Evolutionary conservation across 371 early-diverging fungal genomes (phyloP).

Genomic region (Enteropsectra breve): DNA sequence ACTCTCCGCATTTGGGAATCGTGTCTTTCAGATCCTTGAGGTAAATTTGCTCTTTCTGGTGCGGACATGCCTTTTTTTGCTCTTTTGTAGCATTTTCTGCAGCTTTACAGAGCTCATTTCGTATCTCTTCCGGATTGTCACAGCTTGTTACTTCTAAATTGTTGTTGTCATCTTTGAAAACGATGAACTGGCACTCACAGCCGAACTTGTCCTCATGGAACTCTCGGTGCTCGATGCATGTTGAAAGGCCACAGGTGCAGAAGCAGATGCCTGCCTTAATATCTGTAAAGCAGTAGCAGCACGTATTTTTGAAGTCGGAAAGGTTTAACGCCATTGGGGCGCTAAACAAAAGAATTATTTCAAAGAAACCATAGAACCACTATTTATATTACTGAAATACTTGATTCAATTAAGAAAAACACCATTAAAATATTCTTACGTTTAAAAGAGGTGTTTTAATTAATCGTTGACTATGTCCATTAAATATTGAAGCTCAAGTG

Average conservation of each 20-base stretch:
- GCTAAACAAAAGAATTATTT: not conserved
- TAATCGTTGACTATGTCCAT: too few species aligned
- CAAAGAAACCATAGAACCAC: too few species aligned
- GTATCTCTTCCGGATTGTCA: too few species aligned
- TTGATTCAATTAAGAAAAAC: too few species aligned
- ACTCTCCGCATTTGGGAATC: slow-evolving; percentile 64
- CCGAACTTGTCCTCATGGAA: slow-evolving; percentile 25
- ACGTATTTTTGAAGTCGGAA: slow-evolving; percentile 43
- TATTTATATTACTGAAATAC: too few species aligned
- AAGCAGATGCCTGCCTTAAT: slow-evolving; percentile 22
- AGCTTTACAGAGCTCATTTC: too few species aligned
- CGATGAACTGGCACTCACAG: slow-evolving; percentile 12
- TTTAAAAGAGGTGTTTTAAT: too few species aligned
- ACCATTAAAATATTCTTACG: too few species aligned
- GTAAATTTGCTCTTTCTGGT: not conserved
- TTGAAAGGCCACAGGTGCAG: slow-evolving; percentile 38
- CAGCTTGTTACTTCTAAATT: too few species aligned
- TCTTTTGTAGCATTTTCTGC: not conserved
- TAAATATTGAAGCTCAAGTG: too few species aligned
- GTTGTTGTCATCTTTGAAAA: slow-evolving; percentile 3
- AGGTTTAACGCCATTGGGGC: slow-evolving; percentile 1
- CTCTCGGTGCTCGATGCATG: slow-evolving; percentile 28
- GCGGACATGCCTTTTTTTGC: slow-evolving; percentile 3
- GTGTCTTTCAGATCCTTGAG: not conserved
- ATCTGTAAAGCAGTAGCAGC: slow-evolving; percentile 39